Evolutionary conservation across 257 asterid genomes (phyloP).

Genomic region (Petrea volubilis): DNA sequence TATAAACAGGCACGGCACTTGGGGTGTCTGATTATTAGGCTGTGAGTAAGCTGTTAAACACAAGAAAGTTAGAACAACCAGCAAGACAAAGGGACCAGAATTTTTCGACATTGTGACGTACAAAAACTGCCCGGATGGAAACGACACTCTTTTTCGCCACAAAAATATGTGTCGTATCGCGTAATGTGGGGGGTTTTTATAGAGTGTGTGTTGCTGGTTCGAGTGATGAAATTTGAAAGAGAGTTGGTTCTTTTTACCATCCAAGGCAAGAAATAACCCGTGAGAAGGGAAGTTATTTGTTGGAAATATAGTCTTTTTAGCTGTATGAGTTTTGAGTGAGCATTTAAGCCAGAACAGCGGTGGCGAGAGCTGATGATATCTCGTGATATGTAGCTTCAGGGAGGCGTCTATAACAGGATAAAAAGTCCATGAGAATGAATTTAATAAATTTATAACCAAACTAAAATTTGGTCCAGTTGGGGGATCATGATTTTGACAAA

Average conservation of each 20-base stretch:
- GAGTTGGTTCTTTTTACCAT: not conserved
- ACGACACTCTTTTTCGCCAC: no score
- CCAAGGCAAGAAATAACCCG: conserved; percentile 20
- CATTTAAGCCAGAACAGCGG: conserved; percentile 26
- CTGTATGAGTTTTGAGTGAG: conserved; percentile 22
- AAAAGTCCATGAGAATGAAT: conserved; percentile 7
- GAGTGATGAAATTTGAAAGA: conserved; percentile 27
- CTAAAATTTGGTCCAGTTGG: not conserved
- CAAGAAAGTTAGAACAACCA: conserved; percentile 26
- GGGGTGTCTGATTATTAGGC: conserved; percentile 35
- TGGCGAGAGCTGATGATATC: conserved; percentile 39
- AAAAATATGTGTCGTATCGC: not conserved
- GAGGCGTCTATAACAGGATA: not conserved
- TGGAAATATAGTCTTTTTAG: conserved; percentile 21
- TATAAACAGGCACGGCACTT: conserved; percentile 73
- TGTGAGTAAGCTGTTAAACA: conserved; percentile 41
- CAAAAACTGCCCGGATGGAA: not conserved
- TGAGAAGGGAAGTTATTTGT: conserved; percentile 26
- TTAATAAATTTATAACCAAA: not conserved
- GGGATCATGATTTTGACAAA: no score
- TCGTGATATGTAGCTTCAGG: conserved; percentile 35
- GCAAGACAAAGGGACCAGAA: conserved; percentile 25
- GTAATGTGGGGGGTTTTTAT: conserved; percentile 13
- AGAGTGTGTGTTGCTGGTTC: conserved; percentile 16
- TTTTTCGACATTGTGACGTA: conserved; percentile 22